Conservation (phyloP, 805 yeast species). For the Tetrapisispora phaffii region DNA sequence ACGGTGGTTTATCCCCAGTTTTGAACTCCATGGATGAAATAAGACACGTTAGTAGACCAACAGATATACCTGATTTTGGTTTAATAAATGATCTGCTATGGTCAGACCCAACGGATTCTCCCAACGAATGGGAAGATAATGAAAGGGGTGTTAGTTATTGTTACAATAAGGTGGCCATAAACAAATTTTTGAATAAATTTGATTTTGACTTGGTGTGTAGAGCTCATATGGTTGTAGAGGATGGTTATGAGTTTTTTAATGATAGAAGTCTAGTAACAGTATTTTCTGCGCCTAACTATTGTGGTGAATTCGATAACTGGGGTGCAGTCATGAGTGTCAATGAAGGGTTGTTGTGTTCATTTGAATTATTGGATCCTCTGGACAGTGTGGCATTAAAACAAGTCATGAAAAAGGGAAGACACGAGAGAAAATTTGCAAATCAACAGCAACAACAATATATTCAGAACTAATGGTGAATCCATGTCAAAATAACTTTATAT, state of each 20-base stretch:
- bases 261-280: slow-evolving; percentile 67
- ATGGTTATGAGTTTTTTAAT: slow-evolving; percentile 76
- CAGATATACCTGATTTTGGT: slow-evolving; percentile 77
- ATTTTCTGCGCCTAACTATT: slow-evolving; percentile 69
- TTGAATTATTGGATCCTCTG: slow-evolving; percentile 87
- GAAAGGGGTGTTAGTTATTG: slow-evolving; percentile 78
- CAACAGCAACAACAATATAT: slow-evolving; percentile 14
- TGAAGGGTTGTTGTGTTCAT: slow-evolving; percentile 85
- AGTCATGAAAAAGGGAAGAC: slow-evolving; percentile 88
- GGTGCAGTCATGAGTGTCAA: slow-evolving; percentile 97
- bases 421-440: slow-evolving; percentile 64
- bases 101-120: slow-evolving; percentile 66
- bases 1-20: slow-evolving; percentile 75
- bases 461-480: not conserved
- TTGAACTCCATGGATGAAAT: slow-evolving; percentile 56
- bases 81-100: slow-evolving; percentile 67
- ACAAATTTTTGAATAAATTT: slow-evolving; percentile 52
- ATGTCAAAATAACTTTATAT: not conserved
- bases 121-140: slow-evolving; percentile 63
- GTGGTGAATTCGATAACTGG: slow-evolving; percentile 62
- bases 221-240: slow-evolving; percentile 87
- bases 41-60: slow-evolving; percentile 63
- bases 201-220: slow-evolving; percentile 69
- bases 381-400: slow-evolving; percentile 89
- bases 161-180: slow-evolving; percentile 66